These are phyloP conservation scores for Coemansia sp. DNA, from an alignment of 192 early-diverging fungal genomes.

Conservation along the genomic window DNA sequence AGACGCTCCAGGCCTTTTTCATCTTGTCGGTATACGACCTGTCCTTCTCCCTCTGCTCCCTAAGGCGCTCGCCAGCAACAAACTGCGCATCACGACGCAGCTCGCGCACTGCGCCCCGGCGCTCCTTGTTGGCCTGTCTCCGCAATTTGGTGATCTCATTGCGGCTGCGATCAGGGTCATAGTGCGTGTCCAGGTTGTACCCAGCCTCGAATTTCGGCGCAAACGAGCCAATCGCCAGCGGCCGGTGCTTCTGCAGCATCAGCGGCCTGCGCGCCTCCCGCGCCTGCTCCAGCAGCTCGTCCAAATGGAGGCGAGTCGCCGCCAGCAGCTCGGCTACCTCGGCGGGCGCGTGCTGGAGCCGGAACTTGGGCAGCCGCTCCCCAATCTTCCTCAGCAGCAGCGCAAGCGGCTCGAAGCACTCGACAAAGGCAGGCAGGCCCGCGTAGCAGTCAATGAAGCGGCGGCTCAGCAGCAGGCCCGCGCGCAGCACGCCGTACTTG, in stretches of 20 bases:
- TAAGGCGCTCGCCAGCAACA: constrained; percentile 69
- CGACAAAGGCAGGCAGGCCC: constrained; percentile 63
- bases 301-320: constrained; percentile 41
- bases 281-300: constrained; percentile 56
- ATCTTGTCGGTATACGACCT: constrained; percentile 83
- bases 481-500: constrained; percentile 29
- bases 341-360: constrained; percentile 27
- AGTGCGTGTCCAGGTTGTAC: constrained; percentile 84
- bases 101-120: constrained; percentile 92
- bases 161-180: constrained; percentile 78
- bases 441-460: constrained; percentile 53
- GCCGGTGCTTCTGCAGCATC: constrained; percentile 78
- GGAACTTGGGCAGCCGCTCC: constrained; percentile 27
- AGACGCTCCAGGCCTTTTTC: constrained; percentile 79
- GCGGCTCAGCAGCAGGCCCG: constrained; percentile 14
- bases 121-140: constrained; percentile 85
- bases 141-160: constrained; percentile 74
- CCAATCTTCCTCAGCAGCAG: constrained; percentile 17
- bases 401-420: constrained; percentile 55
- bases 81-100: constrained; percentile 92
- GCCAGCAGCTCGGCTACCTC: constrained; percentile 1
- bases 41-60: constrained; percentile 76
- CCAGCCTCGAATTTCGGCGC: constrained; percentile 88
- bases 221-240: constrained; percentile 82
- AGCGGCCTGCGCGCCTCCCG: constrained; percentile 64